Percentiles rank a stretch among this genome's conserved stretches.
phyloP scores from a whole-genome alignment of 164 flowering plant species.

The Vitis riparia region DNA sequence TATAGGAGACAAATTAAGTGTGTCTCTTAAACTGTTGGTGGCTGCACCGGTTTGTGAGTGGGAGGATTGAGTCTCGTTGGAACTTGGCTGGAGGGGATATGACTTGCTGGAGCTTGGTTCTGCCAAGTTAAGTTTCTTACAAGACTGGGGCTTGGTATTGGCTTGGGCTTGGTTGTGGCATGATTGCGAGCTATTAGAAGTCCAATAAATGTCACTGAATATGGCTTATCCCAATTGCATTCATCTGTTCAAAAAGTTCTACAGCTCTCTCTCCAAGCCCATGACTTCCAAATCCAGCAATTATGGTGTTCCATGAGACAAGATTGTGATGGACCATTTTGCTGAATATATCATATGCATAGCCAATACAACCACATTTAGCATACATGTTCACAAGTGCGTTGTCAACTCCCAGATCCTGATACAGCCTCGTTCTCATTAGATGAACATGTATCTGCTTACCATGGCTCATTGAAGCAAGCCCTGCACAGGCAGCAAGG shows the following conservation, averaged over 20 bases:
- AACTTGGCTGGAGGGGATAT: no score
- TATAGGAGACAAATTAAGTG: no score
- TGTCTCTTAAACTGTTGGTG: no score
- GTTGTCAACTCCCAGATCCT: conserved; percentile 61
- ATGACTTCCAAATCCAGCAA: conserved; percentile 62
- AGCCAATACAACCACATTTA: conserved; percentile 61
- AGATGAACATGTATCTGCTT: conserved; percentile 59
- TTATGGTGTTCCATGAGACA: conserved; percentile 74
- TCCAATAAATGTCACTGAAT: conserved; percentile 61
- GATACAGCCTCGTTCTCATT: conserved; percentile 34
- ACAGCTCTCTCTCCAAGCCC: conserved; percentile 53
- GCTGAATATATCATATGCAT: conserved; percentile 41
- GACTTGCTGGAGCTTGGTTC: no score
- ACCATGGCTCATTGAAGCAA: conserved; percentile 55
- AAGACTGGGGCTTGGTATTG: no score
- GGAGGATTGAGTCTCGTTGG: no score
- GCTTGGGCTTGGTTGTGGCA: conserved; percentile 11
- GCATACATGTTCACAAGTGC: conserved; percentile 84
- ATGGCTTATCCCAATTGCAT: conserved; percentile 41
- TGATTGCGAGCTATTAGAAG: conserved; percentile 69
- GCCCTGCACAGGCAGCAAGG: conserved; percentile 62
- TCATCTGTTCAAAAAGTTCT: conserved; percentile 56
- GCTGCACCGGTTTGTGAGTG: no score
- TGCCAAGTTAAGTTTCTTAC: no score
- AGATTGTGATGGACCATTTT: conserved; percentile 40